Conservation (phyloP, 345 rosid species). For the Eucalyptus paniculata region DNA sequence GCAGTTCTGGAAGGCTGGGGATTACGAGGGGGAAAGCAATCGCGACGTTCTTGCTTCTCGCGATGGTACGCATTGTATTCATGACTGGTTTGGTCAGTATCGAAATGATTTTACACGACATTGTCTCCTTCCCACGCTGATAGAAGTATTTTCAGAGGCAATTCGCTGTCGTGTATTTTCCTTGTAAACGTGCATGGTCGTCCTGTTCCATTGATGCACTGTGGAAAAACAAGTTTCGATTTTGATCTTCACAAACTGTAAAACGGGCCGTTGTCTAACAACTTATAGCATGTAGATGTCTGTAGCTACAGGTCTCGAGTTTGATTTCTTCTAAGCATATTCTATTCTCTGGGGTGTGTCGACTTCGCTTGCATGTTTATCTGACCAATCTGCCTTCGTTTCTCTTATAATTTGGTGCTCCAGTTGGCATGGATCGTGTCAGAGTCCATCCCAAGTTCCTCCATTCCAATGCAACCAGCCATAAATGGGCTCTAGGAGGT, state of each 20-base stretch:
- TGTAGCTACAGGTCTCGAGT: background rate
- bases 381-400: background rate
- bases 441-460: constrained; percentile 92
- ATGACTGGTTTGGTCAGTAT: background rate
- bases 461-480: constrained; percentile 98
- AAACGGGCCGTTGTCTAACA: background rate
- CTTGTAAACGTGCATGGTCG: background rate
- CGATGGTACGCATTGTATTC: background rate
- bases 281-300: background rate
- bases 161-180: background rate
- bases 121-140: background rate
- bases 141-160: background rate
- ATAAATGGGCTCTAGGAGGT: constrained; percentile 99
- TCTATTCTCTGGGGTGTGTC: background rate
- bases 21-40: constrained; percentile 32
- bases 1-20: constrained; percentile 98
- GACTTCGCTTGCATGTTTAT: background rate
- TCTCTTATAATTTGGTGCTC: background rate
- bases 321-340: background rate
- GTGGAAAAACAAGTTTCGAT: background rate
- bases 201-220: background rate
- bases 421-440: constrained; percentile 77
- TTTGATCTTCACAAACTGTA: background rate
- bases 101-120: background rate
- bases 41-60: background rate